Base-by-base conservation (phyloP, 208 protist species). In the Leishmania gerbilli region DNA sequence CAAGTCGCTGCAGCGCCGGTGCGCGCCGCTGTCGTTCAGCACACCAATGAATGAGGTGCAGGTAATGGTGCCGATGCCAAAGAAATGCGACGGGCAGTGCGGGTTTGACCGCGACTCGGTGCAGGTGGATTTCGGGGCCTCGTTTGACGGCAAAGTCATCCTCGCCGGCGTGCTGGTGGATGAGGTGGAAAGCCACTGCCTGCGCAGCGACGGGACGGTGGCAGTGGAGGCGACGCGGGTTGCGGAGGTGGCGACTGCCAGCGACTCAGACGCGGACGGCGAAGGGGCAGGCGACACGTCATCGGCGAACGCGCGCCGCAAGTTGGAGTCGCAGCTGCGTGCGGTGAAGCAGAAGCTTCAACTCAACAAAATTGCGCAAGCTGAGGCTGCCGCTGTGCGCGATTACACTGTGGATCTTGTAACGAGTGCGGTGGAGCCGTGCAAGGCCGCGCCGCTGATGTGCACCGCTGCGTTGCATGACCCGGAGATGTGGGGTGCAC, bases 51-150 rank as follows among this genome's bases (percentile, higher is more conserved):
- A 58, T 53, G 81, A 85, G 55, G 81, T 85, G 71, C 81, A 80
- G 64, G 81, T 85, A 49, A 81, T 85, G 77, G 81, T 85, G 81
- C 81, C 81, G 60, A 72, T 85, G 77, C 81, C 81, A 15, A 5
- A 67, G 37, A 47, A 40, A 21, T 47, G 31, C n/a, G 2, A 24
- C 55, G 74, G 21, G 56, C 76, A 65, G 55, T 45, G 40, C 51
- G 77, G 68, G 45, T 81, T 81, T 15, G 81, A 85, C 42, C 62
- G 62, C 17, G 81, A 85, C 81, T 85, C 81, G 62, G 45, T 85
- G 45, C 81, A 85, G 71, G 81, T 85, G 24, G 81, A 81, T 62
- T 85, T 85, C 21, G 81, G 81, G 37, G 77, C 69, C 4, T 71
- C 76, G 11, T 81, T 79, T 49, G 77, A 85, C 60, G 76, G 77